Percentiles rank a stretch among this genome's conserved stretches.
Evolutionary conservation across 441 rosid species (phyloP).

Genomic region (Pelargonium cotyledonis): DNA sequence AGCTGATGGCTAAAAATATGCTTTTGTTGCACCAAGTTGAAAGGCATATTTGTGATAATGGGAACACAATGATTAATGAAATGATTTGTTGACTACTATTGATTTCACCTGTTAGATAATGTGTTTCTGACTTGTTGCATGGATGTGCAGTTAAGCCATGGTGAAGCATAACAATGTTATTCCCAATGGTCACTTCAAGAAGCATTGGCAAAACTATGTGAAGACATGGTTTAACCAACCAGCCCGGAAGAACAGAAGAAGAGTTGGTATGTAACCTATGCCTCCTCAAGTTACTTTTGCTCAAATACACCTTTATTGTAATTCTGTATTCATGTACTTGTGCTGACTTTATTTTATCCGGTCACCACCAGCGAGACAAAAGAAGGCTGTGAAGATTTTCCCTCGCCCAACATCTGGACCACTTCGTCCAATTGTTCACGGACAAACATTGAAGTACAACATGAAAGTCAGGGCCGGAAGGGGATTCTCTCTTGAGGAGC

Average conservation of each 20-base stretch:
- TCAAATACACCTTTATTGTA: neutral
- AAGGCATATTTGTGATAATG: too few relatives aligned
- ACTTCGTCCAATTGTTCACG: slow-evolving; percentile 74
- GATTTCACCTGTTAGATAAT: neutral
- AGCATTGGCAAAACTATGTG: slow-evolving; percentile 84
- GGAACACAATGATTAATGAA: too few relatives aligned
- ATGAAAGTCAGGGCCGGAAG: slow-evolving; percentile 80
- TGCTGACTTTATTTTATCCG: neutral
- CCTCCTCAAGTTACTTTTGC: neutral
- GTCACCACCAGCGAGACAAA: slow-evolving; percentile 52
- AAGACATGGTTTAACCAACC: slow-evolving; percentile 91
- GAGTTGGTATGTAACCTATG: slow-evolving; percentile 38
- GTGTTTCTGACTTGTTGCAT: neutral
- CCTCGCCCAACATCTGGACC: slow-evolving; percentile 84
- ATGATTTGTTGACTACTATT: neutral
- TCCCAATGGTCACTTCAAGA: slow-evolving; percentile 73
- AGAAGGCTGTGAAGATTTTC: slow-evolving; percentile 84
- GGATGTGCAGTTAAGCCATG: slow-evolving; percentile 32
- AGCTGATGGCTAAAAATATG: too few relatives aligned
- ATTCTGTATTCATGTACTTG: neutral
- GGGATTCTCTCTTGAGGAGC: slow-evolving; percentile 31
- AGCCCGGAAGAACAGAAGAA: slow-evolving; percentile 66
- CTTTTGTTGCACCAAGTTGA: too few relatives aligned
- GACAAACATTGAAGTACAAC: slow-evolving; percentile 78
- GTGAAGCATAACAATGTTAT: slow-evolving; percentile 77